Conservation (phyloP, 441 rosid species). For the Pelargonium australe region DNA sequence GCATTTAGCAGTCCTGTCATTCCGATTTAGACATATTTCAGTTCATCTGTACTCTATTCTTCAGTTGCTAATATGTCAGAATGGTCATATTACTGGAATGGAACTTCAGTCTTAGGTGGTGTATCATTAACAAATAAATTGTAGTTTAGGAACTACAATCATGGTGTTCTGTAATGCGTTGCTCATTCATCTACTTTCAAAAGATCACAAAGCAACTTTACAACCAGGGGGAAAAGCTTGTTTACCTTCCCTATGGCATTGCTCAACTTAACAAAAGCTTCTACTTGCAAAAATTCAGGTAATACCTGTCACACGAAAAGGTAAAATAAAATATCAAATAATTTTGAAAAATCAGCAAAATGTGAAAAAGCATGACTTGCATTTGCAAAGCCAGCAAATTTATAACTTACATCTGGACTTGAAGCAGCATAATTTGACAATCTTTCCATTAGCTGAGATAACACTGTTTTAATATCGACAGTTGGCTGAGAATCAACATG, state of each 20-base stretch:
- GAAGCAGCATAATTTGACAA: conserved; percentile 65
- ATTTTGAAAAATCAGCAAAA: not conserved
- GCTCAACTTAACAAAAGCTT: conserved; percentile 64
- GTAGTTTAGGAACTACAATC: not conserved
- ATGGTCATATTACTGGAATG: not conserved
- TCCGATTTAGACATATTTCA: not conserved
- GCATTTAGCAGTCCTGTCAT: not conserved
- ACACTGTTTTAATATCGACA: conserved; percentile 54
- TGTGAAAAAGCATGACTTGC: conserved; percentile 11
- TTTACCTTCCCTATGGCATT: conserved; percentile 60
- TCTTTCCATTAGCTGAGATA: conserved; percentile 59
- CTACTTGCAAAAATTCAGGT: conserved; percentile 64
- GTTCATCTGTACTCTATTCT: not conserved
- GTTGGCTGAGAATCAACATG: conserved; percentile 41
- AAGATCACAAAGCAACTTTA: conserved; percentile 11
- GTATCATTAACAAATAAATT: not conserved
- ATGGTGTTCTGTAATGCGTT: not conserved
- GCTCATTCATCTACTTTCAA: conserved; percentile 1
- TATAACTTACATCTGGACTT: conserved; percentile 48
- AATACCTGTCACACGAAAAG: conserved; percentile 37
- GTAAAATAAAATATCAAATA: conserved; percentile 15
- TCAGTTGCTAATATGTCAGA: not conserved
- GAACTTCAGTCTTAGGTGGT: not conserved
- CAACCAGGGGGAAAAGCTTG: conserved; percentile 14
- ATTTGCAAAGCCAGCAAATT: conserved; percentile 14